These are phyloP conservation scores for Phytophthora crassamura DNA, from an alignment of 352 stramenopile species.

Conservation along the genomic window DNA sequence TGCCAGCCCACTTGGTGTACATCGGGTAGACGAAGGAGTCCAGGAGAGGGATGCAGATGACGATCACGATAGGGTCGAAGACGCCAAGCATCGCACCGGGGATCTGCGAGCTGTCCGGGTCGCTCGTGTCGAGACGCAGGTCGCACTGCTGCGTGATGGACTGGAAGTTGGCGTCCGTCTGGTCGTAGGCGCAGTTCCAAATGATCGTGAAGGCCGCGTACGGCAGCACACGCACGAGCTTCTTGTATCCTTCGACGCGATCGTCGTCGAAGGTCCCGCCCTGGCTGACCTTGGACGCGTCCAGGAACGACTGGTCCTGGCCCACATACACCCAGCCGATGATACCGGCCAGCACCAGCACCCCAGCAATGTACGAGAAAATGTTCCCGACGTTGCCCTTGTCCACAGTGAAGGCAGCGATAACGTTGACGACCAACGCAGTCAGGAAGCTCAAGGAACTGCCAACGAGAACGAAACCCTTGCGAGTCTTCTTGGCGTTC, in stretches of 20 bases:
- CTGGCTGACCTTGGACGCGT: slow-evolving; percentile 41
- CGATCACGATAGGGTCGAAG: slow-evolving; percentile 55
- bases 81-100: slow-evolving; percentile 60
- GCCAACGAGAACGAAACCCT: slow-evolving; percentile 39
- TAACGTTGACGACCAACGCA: slow-evolving; percentile 56
- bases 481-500: slow-evolving; percentile 29
- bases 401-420: slow-evolving; percentile 47
- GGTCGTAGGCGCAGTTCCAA: slow-evolving; percentile 70
- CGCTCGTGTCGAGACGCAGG: slow-evolving; percentile 49
- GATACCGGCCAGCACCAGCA: slow-evolving; percentile 35
- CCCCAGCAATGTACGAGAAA: slow-evolving; percentile 53
- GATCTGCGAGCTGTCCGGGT: slow-evolving; percentile 53
- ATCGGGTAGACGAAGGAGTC: slow-evolving; percentile 47
- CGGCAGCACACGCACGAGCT: slow-evolving; percentile 55
- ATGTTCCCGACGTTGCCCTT: slow-evolving; percentile 34
- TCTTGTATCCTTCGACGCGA: slow-evolving; percentile 54
- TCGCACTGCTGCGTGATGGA: too few species aligned
- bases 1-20: slow-evolving; percentile 41
- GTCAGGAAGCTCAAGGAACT: slow-evolving; percentile 41
- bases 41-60: slow-evolving; percentile 49
- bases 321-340: slow-evolving; percentile 49
- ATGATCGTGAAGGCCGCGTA: slow-evolving; percentile 67
- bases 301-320: slow-evolving; percentile 45
- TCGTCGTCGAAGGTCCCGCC: slow-evolving; percentile 51
- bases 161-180: slow-evolving; percentile 77